Percentiles rank a stretch among this genome's conserved stretches.
Evolutionary conservation across 1,284 basidiomycete genomes (phyloP).

Genomic region (Athelia sp.): DNA sequence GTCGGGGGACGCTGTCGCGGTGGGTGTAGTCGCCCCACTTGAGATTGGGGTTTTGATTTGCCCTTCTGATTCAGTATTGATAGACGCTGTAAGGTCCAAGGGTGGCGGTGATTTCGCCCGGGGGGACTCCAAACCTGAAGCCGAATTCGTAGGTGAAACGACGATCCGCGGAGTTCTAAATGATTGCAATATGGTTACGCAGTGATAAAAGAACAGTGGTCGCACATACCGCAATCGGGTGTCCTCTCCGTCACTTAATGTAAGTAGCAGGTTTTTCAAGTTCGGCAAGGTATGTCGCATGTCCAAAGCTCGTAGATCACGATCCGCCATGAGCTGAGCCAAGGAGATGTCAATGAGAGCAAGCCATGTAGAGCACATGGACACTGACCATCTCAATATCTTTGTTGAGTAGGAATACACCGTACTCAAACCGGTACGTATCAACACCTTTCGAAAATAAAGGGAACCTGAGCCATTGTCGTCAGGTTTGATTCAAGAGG

Average conservation of each 20-base stretch:
- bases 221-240: constrained; percentile 15
- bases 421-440: constrained; percentile 96
- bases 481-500: constrained; percentile 2
- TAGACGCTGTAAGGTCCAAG: constrained; percentile 21
- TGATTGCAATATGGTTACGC: neutral
- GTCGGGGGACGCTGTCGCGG: constrained; percentile 20
- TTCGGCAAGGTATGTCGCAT: constrained; percentile 96
- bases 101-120: constrained; percentile 23
- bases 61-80: constrained; percentile 26
- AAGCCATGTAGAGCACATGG: constrained; percentile 11
- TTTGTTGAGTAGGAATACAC: constrained; percentile 95
- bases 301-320: constrained; percentile 83
- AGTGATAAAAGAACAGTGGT: neutral
- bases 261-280: constrained; percentile 89
- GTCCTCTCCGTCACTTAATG: constrained; percentile 67
- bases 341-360: constrained; percentile 7
- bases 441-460: constrained; percentile 93
- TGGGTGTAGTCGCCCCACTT: constrained; percentile 54
- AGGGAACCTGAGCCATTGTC: constrained; percentile 67
- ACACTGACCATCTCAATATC: constrained; percentile 85
- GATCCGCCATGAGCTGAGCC: constrained; percentile 81
- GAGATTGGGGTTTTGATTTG: too few species aligned
- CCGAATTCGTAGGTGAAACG: constrained; percentile 8
- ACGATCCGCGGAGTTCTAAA: constrained; percentile 13
- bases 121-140: constrained; percentile 15